Conservation (phyloP, 371 early-diverging fungal species). For the Mucor saturninus region DNA sequence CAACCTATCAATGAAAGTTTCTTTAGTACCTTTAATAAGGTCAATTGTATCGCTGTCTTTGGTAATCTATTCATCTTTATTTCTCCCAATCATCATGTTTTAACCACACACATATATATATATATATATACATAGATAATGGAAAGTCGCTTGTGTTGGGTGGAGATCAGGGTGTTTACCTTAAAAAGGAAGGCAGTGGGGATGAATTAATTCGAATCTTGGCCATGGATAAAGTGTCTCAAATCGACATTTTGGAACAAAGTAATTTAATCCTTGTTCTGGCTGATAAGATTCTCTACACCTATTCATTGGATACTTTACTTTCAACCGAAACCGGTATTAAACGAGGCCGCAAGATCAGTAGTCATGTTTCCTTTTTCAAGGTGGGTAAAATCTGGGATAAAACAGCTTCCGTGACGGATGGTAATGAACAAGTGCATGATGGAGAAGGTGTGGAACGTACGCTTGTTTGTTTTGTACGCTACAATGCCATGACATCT, state of each 20-base stretch:
- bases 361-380: constrained; percentile 86
- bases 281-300: constrained; percentile 80
- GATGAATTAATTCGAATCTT: constrained; percentile 59
- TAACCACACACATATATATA: no score
- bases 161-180: constrained; percentile 55
- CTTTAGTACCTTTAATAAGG: constrained; percentile 41
- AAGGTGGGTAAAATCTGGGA: constrained; percentile 82
- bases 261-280: constrained; percentile 78
- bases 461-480: constrained; percentile 79
- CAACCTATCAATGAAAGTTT: constrained; percentile 38
- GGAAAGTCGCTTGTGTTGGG: constrained; percentile 42
- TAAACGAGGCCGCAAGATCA: constrained; percentile 71
- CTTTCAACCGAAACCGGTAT: constrained; percentile 49
- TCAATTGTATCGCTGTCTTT: constrained; percentile 40
- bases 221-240: constrained; percentile 81
- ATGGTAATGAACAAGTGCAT: constrained; percentile 30
- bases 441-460: constrained; percentile 44
- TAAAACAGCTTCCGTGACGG: constrained; percentile 51
- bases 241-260: constrained; percentile 83
- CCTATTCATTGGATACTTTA: constrained; percentile 76
- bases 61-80: constrained; percentile 22
- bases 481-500: constrained; percentile 66
- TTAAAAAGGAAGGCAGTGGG: constrained; percentile 35
- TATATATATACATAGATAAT: constrained; percentile 2
- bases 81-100: neutral